phyloP scores from a whole-genome alignment of 192 early-diverging fungal species.

The Podila minutissima region DNA sequence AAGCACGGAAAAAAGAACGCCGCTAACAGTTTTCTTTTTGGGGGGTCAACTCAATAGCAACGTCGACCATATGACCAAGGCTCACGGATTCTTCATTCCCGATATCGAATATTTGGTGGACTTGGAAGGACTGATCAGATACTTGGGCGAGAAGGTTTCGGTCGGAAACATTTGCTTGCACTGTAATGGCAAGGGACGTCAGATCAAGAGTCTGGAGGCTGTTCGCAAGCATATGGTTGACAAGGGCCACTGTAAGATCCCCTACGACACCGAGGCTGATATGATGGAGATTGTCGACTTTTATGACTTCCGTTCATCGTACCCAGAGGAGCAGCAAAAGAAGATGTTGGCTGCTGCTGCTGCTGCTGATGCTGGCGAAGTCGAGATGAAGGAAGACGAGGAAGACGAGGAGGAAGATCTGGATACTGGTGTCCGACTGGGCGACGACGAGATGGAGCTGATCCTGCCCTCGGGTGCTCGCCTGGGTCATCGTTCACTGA shows the following conservation, averaged over 20 bases:
- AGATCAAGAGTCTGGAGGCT: constrained; percentile 86
- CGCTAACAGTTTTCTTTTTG: neutral
- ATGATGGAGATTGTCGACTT: constrained; percentile 92
- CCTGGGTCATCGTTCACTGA: constrained; percentile 84
- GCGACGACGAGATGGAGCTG: constrained; percentile 86
- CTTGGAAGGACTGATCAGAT: constrained; percentile 86
- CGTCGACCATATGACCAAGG: constrained; percentile 91
- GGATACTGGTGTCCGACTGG: constrained; percentile 55
- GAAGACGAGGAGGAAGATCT: constrained; percentile 51
- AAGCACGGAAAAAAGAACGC: neutral
- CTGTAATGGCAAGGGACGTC: constrained; percentile 92
- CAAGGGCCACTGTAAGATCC: constrained; percentile 97
- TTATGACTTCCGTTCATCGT: constrained; percentile 94
- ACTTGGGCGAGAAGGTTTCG: constrained; percentile 94
- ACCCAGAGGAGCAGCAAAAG: constrained; percentile 68
- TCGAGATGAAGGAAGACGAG: constrained; percentile 60
- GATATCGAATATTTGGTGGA: constrained; percentile 95
- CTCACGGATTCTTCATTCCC: constrained; percentile 96
- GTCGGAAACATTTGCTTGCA: constrained; percentile 96
- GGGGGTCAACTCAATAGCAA: constrained; percentile 53
- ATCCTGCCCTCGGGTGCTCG: constrained; percentile 86
- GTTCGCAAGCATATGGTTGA: constrained; percentile 96
- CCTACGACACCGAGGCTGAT: constrained; percentile 94
- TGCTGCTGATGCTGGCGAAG: constrained; percentile 51
- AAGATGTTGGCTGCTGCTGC: constrained; percentile 53